Base-by-base conservation (phyloP, 73 alveolate genomes). In the Urostyla sp. region DNA sequence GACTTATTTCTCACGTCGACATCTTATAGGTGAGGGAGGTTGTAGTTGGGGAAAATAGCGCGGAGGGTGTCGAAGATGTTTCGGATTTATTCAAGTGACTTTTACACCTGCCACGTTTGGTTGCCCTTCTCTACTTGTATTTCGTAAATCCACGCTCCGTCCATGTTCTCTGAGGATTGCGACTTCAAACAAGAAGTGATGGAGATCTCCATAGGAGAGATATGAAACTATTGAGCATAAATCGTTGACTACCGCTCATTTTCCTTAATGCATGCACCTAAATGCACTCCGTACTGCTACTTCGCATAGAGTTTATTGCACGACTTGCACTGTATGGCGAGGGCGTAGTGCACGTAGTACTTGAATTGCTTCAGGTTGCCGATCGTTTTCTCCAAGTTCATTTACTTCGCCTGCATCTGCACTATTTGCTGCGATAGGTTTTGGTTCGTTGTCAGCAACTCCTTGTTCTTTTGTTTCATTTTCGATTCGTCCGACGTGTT, bases 221-320 rank as follows among this genome's bases (percentile, higher is more conserved):
- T 66, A 28, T 37, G n/a, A n/a, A n/a, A 31, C 10, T 66, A 24
- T 21, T 66, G 27, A 8, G 80, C 80, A 66, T 66, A 40, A 4
- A 66, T 59, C 43, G 80, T 66, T 6, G 80, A 66, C 5, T 40
- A 43, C 44, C 80, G 37, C 24, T 66, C 77, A 7, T 21, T 46
- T 7, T 46, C 72, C 51, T 72, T 61, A 28, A 32, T 72, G 48
- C 91, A 81, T 1, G 45, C 66, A 10, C 53, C 49, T 3, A 43
- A 16, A 35, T 81, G 91, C 23, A 32, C 48, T 4, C 37, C 36
- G 37, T 72, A 81, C 2, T 40, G 15, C 18, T 67, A 53, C 13
- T 23, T 36, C 1, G 85, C 80, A 30, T 26, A 54, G 72, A 69
- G 77, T 44, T 81, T 81, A 23, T 44, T 54, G 23, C 91, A 81